A percentile compares a stretch with the other conserved stretches of the same genome.
Conservation (phyloP, 805 yeast species). For the Trichomonascus vanleenenianus region DNA sequence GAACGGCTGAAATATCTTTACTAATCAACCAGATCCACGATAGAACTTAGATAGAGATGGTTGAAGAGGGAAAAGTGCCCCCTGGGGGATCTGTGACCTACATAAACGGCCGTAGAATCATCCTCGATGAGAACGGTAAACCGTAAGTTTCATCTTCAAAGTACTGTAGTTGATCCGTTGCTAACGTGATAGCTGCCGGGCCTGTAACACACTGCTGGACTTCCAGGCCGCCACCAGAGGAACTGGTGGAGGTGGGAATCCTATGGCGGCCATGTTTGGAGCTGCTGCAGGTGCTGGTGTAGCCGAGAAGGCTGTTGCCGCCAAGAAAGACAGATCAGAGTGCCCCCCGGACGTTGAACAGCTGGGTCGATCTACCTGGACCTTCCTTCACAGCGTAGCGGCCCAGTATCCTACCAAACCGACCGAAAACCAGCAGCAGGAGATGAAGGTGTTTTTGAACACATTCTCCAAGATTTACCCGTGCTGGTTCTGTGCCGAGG, state of each 20-base stretch:
- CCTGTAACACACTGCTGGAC: slow-evolving; percentile 78
- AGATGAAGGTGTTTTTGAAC: slow-evolving; percentile 60
- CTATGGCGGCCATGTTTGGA: slow-evolving; percentile 14
- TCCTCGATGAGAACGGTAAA: slow-evolving; percentile 84
- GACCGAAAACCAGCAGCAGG: slow-evolving; percentile 49
- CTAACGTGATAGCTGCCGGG: slow-evolving; percentile 53
- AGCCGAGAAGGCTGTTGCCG: slow-evolving; percentile 14
- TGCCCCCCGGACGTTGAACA: slow-evolving; percentile 83
- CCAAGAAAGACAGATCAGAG: slow-evolving; percentile 33
- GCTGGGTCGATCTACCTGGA: slow-evolving; percentile 87
- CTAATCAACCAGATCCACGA: background rate
- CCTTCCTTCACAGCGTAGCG: slow-evolving; percentile 80
- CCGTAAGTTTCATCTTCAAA: slow-evolving; percentile 54
- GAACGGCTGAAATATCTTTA: background rate
- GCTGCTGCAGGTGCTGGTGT: slow-evolving; percentile 19
- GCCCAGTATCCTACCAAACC: slow-evolving; percentile 81
- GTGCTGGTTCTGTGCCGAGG: slow-evolving; percentile 88
- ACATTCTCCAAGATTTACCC: slow-evolving; percentile 81
- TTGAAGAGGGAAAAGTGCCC: background rate
- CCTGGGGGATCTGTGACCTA: slow-evolving; percentile 1
- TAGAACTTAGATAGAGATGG: background rate
- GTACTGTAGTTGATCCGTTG: too few relatives aligned
- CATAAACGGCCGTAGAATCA: slow-evolving; percentile 51
- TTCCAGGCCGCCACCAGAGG: slow-evolving; percentile 53
- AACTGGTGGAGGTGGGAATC: slow-evolving; percentile 20